Conservation (phyloP, 202 grass and related monocot genomes). For the Schoenoplectus tabernaemontani region DNA sequence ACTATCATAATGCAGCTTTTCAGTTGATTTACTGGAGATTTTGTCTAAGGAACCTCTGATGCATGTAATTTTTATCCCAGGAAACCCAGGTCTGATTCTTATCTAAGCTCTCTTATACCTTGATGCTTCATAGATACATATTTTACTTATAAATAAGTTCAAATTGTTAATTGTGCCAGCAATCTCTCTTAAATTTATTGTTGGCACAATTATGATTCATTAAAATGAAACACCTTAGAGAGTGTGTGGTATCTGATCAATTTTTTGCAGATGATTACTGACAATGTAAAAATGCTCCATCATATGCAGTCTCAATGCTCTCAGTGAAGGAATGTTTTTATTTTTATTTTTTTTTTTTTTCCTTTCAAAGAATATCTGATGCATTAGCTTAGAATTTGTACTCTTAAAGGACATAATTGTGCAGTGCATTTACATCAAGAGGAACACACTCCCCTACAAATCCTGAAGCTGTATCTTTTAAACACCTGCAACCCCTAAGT, state of each 20-base stretch:
- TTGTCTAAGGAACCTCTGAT: conserved; percentile 47
- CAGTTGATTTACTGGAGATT: conserved; percentile 66
- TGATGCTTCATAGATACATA: neutral
- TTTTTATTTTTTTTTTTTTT: neutral
- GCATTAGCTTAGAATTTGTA: neutral
- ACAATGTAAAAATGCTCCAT: neutral
- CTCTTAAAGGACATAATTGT: neutral
- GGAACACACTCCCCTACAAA: neutral
- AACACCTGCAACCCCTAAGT: neutral
- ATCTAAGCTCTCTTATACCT: conserved; percentile 1
- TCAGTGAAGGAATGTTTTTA: neutral
- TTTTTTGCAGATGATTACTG: neutral
- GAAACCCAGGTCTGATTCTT: conserved; percentile 58
- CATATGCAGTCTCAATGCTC: neutral
- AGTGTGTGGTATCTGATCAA: neutral
- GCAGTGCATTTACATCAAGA: neutral
- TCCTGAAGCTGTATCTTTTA: neutral
- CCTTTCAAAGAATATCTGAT: neutral
- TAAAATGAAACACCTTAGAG: neutral
- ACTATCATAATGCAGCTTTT: conserved; percentile 34
- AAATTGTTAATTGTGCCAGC: neutral
- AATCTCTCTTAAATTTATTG: conserved; percentile 3
- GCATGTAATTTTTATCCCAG: conserved; percentile 62
- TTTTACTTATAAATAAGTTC: neutral
- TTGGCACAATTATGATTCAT: neutral